A percentile compares a stretch with the other conserved stretches of the same genome.
Conservation (phyloP, 305 asterid genomes). For the Ajuga reptans region DNA sequence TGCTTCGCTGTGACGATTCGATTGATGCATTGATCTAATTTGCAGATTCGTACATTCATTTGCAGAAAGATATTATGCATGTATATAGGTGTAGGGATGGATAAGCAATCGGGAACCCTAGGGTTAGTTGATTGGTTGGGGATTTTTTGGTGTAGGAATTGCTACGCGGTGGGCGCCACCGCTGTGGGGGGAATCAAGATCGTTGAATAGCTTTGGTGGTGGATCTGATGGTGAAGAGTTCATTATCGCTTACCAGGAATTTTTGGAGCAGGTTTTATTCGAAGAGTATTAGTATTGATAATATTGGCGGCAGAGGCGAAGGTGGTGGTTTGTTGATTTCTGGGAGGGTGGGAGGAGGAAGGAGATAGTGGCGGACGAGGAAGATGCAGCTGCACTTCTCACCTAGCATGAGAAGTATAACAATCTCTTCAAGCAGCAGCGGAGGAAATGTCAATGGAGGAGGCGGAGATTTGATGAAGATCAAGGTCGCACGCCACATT, state of each 20-base stretch:
- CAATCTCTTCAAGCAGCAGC: constrained; percentile 69
- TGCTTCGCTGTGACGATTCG: constrained; percentile 17
- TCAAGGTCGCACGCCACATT: constrained; percentile 87
- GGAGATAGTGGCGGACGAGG: constrained; percentile 39
- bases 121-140: constrained; percentile 26
- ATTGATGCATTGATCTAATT: constrained; percentile 9
- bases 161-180: constrained; percentile 37
- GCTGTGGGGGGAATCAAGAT: constrained; percentile 30
- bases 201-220: constrained; percentile 29
- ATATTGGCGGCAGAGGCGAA: constrained; percentile 22
- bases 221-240: constrained; percentile 48
- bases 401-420: constrained; percentile 99
- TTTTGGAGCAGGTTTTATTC: constrained; percentile 11
- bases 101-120: constrained; percentile 25
- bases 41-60: constrained; percentile 17
- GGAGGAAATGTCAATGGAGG: constrained; percentile 59
- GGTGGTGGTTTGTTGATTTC: constrained; percentile 12
- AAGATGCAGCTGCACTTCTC: constrained; percentile 99
- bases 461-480: constrained; percentile 82
- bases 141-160: constrained; percentile 22
- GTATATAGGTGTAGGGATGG: constrained; percentile 16
- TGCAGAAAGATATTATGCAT: constrained; percentile 1
- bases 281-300: constrained; percentile 10
- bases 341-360: constrained; percentile 16
- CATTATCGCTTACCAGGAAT: constrained; percentile 27